Conservation (phyloP, 805 yeast species). For the Jamesozyma hellenica region DNA sequence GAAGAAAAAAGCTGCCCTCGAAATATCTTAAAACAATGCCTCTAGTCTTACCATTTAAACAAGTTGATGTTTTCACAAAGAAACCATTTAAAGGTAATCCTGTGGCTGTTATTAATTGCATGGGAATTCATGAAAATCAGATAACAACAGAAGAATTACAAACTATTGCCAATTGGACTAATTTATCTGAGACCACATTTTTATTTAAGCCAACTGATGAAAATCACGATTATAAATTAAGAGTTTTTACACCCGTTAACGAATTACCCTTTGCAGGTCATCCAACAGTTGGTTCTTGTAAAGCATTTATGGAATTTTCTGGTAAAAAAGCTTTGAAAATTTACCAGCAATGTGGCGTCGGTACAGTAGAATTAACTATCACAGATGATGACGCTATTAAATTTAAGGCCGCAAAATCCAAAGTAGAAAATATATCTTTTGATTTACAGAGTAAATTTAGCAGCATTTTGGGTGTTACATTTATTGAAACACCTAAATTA, state of each 20-base stretch:
- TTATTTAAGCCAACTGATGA: conserved; percentile 33
- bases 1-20: too few relatives aligned
- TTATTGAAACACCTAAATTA: conserved; percentile 19
- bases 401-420: conserved; percentile 23
- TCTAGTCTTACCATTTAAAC: conserved; percentile 23
- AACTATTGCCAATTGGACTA: conserved; percentile 48
- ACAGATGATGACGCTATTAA: conserved; percentile 15
- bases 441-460: conserved; percentile 7
- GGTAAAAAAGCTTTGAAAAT: conserved; percentile 21
- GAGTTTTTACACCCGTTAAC: conserved; percentile 38
- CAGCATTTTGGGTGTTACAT: conserved; percentile 6
- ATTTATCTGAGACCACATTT: conserved; percentile 50
- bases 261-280: conserved; percentile 60
- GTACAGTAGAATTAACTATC: conserved; percentile 31
- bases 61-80: conserved; percentile 30
- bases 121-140: conserved; percentile 11
- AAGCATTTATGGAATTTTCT: conserved; percentile 35
- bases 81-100: conserved; percentile 41
- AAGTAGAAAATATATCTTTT: conserved; percentile 9
- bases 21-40: conserved; percentile 8
- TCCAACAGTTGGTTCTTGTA: conserved; percentile 47
- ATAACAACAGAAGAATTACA: conserved; percentile 36
- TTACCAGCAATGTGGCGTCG: conserved; percentile 38
- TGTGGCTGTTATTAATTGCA: conserved; percentile 36
- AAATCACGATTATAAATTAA: conserved; percentile 37